Conservation (phyloP, 345 rosid genomes). For the Populus nigra region DNA sequence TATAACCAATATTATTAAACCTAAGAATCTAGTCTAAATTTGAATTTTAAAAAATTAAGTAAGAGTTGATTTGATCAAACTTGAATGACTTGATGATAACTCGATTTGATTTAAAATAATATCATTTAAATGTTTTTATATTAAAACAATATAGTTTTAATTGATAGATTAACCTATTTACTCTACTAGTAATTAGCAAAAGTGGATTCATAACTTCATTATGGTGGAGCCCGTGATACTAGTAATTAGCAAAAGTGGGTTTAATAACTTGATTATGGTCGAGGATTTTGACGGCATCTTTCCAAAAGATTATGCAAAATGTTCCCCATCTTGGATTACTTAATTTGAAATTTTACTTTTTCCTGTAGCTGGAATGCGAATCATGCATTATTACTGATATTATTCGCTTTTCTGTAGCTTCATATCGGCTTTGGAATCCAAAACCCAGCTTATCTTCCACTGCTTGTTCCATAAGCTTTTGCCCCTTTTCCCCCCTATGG, state of each 20-base stretch:
- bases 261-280: not conserved
- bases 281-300: not conserved
- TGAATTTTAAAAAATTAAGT: no score
- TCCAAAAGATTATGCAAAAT: not conserved
- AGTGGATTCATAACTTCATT: not conserved
- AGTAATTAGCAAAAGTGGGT: no score
- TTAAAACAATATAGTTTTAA: no score
- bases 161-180: no score
- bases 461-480: not conserved
- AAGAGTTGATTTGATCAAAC: no score
- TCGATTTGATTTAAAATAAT: no score
- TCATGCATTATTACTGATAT: not conserved
- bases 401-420: not conserved
- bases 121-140: no score
- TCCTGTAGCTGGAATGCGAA: not conserved
- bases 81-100: no score
- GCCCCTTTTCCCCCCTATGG: fast-evolving
- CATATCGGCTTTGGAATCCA: not conserved
- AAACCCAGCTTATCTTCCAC: not conserved
- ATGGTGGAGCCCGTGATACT: not conserved
- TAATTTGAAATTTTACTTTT: not conserved
- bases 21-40: fast-evolving
- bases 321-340: not conserved
- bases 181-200: no score
- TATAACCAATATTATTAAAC: no score